Evolutionary conservation across 768 basidiomycete species (phyloP).

Genomic region (Tremella yokohamensis): DNA sequence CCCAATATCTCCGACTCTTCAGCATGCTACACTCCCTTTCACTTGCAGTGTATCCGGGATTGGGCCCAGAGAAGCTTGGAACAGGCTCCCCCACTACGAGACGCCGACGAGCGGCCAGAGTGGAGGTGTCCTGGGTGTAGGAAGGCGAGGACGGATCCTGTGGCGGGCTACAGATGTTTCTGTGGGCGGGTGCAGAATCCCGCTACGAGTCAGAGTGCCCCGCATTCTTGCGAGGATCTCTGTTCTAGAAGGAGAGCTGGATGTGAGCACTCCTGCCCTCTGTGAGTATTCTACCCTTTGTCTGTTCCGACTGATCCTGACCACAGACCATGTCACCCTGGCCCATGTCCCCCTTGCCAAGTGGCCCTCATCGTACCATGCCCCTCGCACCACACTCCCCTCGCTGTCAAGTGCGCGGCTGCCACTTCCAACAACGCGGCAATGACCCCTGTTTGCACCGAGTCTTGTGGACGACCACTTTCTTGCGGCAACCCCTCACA

Average conservation of each 20-base stretch:
- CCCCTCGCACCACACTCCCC: slow-evolving; percentile 64
- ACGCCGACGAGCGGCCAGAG: slow-evolving; percentile 58
- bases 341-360: slow-evolving; percentile 91
- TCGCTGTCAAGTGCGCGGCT: slow-evolving; percentile 53
- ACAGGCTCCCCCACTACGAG: slow-evolving; percentile 69
- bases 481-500: slow-evolving; percentile 56
- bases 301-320: not conserved
- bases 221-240: slow-evolving; percentile 52
- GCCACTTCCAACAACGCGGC: slow-evolving; percentile 38
- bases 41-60: slow-evolving; percentile 78
- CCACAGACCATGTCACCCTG: slow-evolving; percentile 71
- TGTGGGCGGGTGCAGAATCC: slow-evolving; percentile 32
- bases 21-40: slow-evolving; percentile 81
- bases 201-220: slow-evolving; percentile 28
- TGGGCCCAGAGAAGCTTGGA: slow-evolving; percentile 76
- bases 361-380: slow-evolving; percentile 73
- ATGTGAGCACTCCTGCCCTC: slow-evolving; percentile 78
- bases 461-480: slow-evolving; percentile 63
- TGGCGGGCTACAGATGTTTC: slow-evolving; percentile 54
- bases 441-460: slow-evolving; percentile 41
- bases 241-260: slow-evolving; percentile 46
- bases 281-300: slow-evolving; percentile 47
- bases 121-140: slow-evolving; percentile 97
- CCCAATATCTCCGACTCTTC: slow-evolving; percentile 17
- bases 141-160: slow-evolving; percentile 65